A percentile compares a stretch with the other conserved stretches of the same genome.
These are phyloP conservation scores for Hemerocallis citrina DNA, from an alignment of 106 monocot species.

Conservation along the genomic window DNA sequence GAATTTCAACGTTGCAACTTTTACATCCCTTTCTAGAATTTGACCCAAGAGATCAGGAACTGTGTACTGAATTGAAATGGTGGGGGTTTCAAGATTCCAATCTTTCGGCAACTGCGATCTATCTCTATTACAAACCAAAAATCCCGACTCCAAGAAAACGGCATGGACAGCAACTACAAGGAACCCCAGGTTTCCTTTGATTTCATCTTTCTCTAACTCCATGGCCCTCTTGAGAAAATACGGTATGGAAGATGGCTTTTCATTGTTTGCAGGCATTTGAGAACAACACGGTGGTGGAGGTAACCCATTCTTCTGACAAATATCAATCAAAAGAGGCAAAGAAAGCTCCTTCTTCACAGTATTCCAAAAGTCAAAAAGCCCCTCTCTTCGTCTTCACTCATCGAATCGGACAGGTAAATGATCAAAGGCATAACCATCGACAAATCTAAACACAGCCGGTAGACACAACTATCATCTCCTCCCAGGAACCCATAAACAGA, in stretches of 20 bases:
- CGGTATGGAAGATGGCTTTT: conserved; percentile 31
- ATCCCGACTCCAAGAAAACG: conserved; percentile 69
- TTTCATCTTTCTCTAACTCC: conserved; percentile 25
- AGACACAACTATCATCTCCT: conserved; percentile 23
- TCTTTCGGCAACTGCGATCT: conserved; percentile 31
- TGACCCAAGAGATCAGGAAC: conserved; percentile 26
- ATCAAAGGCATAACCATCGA: conserved; percentile 36
- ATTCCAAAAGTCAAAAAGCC: conserved; percentile 52
- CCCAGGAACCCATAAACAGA: conserved; percentile 48
- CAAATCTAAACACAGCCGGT: conserved; percentile 40
- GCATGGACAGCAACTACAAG: conserved; percentile 59
- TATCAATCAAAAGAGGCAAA: conserved; percentile 60
- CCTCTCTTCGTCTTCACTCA: conserved; percentile 31
- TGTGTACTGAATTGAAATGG: conserved; percentile 39
- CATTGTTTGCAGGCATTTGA: too few species aligned
- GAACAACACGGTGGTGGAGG: conserved; percentile 56
- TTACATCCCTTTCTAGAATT: background rate
- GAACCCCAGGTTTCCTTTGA: conserved; percentile 21
- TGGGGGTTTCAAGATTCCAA: conserved; percentile 17
- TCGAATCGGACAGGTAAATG: conserved; percentile 12
- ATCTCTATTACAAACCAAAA: conserved; percentile 12
- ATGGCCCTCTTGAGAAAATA: conserved; percentile 43
- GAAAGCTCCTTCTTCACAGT: conserved; percentile 50
- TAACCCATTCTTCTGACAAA: conserved; percentile 57
- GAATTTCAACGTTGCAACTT: conserved; percentile 38